Evolutionary conservation across 441 rosid species (phyloP), one percentile per base, ranked within the genome.

Genomic region (Daphne laureola): DNA sequence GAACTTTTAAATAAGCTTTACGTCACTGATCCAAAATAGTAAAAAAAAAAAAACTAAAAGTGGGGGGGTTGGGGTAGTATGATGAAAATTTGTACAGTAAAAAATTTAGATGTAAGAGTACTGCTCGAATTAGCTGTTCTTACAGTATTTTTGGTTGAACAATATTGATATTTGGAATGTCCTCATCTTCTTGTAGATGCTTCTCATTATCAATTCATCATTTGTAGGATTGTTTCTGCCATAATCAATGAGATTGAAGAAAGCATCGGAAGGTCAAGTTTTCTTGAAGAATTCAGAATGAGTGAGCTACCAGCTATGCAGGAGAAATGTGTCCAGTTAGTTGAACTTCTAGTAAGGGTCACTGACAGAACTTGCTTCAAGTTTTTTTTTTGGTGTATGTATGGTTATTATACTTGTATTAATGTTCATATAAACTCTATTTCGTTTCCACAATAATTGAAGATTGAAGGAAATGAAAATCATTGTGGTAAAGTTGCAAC

Each of bases 261-360:
- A 74, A 90, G 91, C 75, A 83, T 90, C 58, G 49, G 45, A 61
- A 79, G 78, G 50, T 79, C 91, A 64, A 78, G 63, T 72, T 75
- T 93, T 66, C 82, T 85, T 43, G 69, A 83, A 69, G 80, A 90
- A 57, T 82, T 90, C 78, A 90, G 78, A 68, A 72, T 90, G 86
- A 69, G 83, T 66, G 76, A 75, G 74, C 93, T 93, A 58, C 85
- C 82, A 50, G 67, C 79, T 51, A 67, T 93, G 72, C 87, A 71
- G 67, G 73, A 57, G 17, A 83, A 87, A 76, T 75, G 83, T 62
- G 70, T 77, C 50, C 79, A 83, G 71, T 68, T 93, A 65, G 72
- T 86, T 73, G 85, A 87, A 81, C 86, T 87, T 68, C 78, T 93
- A 83, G 99, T 93, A 89, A 79, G 54, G 57, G 51, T 71, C 44